Conservation (phyloP, 2,329 filamentous ascomycete genomes). For the Cytospora paraplurivora region DNA sequence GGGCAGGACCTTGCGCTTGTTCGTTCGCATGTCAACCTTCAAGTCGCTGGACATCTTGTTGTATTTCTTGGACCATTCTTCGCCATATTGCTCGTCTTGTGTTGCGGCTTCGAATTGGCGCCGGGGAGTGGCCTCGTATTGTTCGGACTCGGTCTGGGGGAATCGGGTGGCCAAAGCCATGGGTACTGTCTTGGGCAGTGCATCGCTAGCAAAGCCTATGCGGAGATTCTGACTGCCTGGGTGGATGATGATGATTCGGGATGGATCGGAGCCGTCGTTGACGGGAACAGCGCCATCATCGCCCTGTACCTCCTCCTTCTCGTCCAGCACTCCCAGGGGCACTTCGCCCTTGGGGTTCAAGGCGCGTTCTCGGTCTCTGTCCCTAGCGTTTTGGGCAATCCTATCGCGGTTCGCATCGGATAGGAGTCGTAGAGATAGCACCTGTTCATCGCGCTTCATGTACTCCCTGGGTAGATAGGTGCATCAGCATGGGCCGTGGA, state of each 20-base stretch:
- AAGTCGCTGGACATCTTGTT: conserved; percentile 82
- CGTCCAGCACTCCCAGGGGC: conserved; percentile 60
- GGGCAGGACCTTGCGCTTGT: conserved; percentile 93
- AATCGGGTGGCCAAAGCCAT: conserved; percentile 88
- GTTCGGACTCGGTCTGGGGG: conserved; percentile 78
- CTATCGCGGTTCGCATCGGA: conserved; percentile 83
- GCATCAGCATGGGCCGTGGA: conserved; percentile 30
- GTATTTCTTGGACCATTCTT: conserved; percentile 77
- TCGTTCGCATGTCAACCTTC: conserved; percentile 85
- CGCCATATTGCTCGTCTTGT: conserved; percentile 80
- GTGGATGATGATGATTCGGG: conserved; percentile 93
- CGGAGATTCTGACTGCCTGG: conserved; percentile 93
- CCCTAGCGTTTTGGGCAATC: conserved; percentile 83
- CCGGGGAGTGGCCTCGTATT: conserved; percentile 75
- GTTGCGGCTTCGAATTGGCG: conserved; percentile 64
- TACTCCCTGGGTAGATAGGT: conserved; percentile 70
- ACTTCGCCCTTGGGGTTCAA: conserved; percentile 74
- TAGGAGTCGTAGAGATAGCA: conserved; percentile 84
- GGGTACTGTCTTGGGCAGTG: conserved; percentile 88
- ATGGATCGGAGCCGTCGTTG: conserved; percentile 69
- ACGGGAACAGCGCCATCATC: conserved; percentile 48
- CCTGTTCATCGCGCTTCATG: conserved; percentile 96
- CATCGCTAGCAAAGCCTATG: conserved; percentile 94
- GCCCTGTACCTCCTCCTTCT: conserved; percentile 48
- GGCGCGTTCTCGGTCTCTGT: conserved; percentile 71